Evolutionary conservation across 257 asterid genomes (phyloP), one percentile per base, ranked within the genome.

Genomic region (Solanum dulcamara): DNA sequence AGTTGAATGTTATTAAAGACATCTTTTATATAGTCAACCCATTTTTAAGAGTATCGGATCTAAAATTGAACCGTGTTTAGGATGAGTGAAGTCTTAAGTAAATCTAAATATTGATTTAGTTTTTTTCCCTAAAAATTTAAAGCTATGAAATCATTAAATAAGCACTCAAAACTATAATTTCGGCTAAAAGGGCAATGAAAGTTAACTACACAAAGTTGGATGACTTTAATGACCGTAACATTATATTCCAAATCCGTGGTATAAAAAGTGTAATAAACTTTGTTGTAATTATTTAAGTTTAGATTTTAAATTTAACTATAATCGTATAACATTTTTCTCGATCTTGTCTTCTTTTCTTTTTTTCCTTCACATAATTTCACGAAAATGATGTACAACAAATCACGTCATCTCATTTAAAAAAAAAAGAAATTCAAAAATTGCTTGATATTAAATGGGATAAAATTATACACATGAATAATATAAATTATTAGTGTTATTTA

Each of bases 221-320:
- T 3, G 0, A 57, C 13, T 4, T 57, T n/a, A 57, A 0, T 9
- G 3, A n/a, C 2, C 1, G 1, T 1, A n/a, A 10, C 33, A 2
- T 8, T 67, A 32, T 32, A 17, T 67, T 67, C 22, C 14, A 8
- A 67, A 67, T 30, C 8, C 40, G 1, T 32, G 2, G 7, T 66
- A 66, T 66, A 7, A 7, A 32, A 64, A 66, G 0, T 66, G 13
- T 32, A 30, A 15, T 30, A 30, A 66, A 17, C 15, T 28, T 30
- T 28, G 13, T 15, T 66, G 1, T 66, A 14, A 7, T 66, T 1
- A 30, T 15, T 32, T 67, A 17, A 66, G 17, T 67, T 66, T 67
- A 15, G 1, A 32, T 30, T 3, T 7, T 3, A 66, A 2, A 66
- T 66, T 3, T 10, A 17, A 66, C 1, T 66, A 1, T 15, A 66